phyloP scores from a whole-genome alignment of 129 eudicot genomes.

The Heracleum sosnowskyi region DNA sequence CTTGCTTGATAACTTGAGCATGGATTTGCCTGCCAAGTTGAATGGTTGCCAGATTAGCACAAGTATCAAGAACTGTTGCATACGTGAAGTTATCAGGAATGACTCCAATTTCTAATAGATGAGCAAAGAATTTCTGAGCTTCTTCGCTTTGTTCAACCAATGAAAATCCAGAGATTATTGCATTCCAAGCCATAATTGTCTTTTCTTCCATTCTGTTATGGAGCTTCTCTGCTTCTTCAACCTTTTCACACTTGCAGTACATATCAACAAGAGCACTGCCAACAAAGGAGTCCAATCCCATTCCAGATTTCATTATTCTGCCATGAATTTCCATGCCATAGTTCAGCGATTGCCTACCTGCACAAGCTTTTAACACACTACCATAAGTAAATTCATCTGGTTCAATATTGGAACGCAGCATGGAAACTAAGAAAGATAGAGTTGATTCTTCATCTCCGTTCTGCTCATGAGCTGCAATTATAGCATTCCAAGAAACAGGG shows the following conservation, averaged over 20 bases:
- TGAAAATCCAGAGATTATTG: conserved; percentile 74
- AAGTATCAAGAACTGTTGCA: conserved; percentile 86
- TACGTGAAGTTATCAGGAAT: conserved; percentile 78
- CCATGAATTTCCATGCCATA: conserved; percentile 68
- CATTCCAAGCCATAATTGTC: conserved; percentile 84
- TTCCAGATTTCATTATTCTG: conserved; percentile 49
- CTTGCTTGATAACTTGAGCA: conserved; percentile 63
- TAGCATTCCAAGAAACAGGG: too few relatives aligned
- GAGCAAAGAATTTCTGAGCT: conserved; percentile 64
- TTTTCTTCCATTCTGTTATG: conserved; percentile 58
- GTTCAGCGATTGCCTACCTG: conserved; percentile 36
- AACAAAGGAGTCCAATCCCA: conserved; percentile 56
- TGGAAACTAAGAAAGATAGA: too few relatives aligned
- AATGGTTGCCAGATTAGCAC: conserved; percentile 78
- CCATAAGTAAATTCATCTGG: conserved; percentile 87
- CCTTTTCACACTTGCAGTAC: conserved; percentile 72
- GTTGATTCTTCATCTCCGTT: too few relatives aligned
- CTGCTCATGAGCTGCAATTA: too few relatives aligned
- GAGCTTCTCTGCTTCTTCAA: conserved; percentile 79
- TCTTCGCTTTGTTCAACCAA: conserved; percentile 59
- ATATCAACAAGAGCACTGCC: conserved; percentile 81
- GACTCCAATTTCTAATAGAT: conserved; percentile 53
- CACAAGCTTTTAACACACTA: conserved; percentile 78
- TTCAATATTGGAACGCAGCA: too few relatives aligned
- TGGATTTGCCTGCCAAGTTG: conserved; percentile 86